These are phyloP conservation scores for Barbarea vulgaris DNA, from an alignment of 345 rosid species.

Conservation along the genomic window DNA sequence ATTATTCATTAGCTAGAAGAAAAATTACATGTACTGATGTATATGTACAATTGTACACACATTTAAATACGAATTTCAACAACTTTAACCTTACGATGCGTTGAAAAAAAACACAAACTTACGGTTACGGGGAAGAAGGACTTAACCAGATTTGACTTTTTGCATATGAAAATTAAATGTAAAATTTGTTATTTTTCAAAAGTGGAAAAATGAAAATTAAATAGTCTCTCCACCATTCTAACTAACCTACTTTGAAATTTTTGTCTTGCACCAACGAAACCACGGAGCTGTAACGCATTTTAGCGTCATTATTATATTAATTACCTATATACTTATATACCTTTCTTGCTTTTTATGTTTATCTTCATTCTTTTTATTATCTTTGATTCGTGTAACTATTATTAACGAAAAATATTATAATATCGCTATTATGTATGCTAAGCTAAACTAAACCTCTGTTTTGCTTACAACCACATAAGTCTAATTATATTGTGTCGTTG, in stretches of 20 bases:
- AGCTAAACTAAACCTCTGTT: constrained; percentile 15
- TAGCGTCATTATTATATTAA: constrained; percentile 21
- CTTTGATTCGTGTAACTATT: neutral
- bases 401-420: neutral
- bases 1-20: neutral
- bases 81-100: constrained; percentile 21
- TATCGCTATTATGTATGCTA: neutral
- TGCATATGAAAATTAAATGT: constrained; percentile 10
- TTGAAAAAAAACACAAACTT: constrained; percentile 10
- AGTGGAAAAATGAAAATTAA: constrained; percentile 6
- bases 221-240: constrained; percentile 34
- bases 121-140: constrained; percentile 15
- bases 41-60: neutral
- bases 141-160: constrained; percentile 14
- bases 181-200: constrained; percentile 9
- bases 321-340: neutral
- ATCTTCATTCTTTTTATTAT: neutral
- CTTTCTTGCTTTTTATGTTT: neutral
- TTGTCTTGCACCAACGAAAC: constrained; percentile 36
- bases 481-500: constrained; percentile 1
- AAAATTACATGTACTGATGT: neutral
- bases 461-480: constrained; percentile 19
- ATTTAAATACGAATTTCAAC: neutral
- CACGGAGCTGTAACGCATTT: constrained; percentile 36
- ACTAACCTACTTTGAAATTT: constrained; percentile 39